Base-by-base conservation (phyloP, 805 yeast species). In the Komagataella ulmi region DNA sequence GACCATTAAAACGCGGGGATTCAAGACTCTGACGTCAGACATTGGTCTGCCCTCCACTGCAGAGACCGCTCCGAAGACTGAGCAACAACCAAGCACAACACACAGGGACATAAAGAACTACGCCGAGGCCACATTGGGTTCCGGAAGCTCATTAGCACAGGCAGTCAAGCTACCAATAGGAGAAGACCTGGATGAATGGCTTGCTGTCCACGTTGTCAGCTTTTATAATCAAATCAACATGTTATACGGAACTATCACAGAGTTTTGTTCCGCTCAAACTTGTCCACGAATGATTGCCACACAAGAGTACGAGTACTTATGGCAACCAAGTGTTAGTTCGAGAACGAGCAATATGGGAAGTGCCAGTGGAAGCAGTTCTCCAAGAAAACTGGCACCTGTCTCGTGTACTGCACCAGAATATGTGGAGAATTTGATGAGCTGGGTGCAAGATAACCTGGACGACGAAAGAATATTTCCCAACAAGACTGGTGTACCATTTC, bases 241-340 rank as follows among this genome's bases (percentile, higher is more conserved):
- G 99, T 72, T 91, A 6, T 91, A 93, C 60, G 97, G 97, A 7
- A 81, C 97, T 3, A 86, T 93, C 56, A 91, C 98, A 1, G 96
- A 89, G 68, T 90, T 93, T 62, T 93, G 99, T 65, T 88, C 97
- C 0, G 97, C 98, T 2, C 66, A 71, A n/a, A 77, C 95, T 2
- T 93, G 99, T 65, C 98, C 99, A 2, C 72, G 93, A 53, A 93
- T 93, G 99, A 90, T 87, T 53, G 99, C 99, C 18, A 91, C 98
- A 0, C 93, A 85, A 55, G 97, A 90, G 69, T 91, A 89, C 63
- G 99, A 93, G 66, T 93, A 93, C 62, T 74, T 93, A 54, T 93
- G 99, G 99, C 96, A 91, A 64, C 74, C 86, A 7, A 48, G 24
- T 19, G 72, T 71, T 56, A 30, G 40, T 14, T 30, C 40, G 4